Evolutionary conservation across 176 grass and related monocot species (phyloP).

Genomic region (Carex myosuroides): DNA sequence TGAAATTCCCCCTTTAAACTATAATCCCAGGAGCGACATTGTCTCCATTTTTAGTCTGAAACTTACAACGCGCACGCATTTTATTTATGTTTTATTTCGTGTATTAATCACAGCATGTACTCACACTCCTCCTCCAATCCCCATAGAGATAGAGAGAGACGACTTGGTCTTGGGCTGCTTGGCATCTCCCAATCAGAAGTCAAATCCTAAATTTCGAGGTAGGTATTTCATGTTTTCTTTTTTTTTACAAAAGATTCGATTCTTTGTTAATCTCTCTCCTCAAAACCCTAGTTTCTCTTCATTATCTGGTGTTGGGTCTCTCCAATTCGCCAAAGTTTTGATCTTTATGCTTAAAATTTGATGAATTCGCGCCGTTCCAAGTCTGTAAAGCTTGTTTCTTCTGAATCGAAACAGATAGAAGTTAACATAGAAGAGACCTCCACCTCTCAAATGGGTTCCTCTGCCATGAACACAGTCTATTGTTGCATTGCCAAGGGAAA

Average conservation of each 20-base stretch:
- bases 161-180: conserved; percentile 12
- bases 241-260: conserved; percentile 8
- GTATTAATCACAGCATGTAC: background rate
- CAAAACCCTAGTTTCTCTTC: conserved; percentile 5
- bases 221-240: background rate
- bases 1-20: background rate
- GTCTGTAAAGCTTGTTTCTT: conserved; percentile 67
- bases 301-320: background rate
- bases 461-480: conserved; percentile 69
- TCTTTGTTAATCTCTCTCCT: conserved; percentile 4
- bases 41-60: background rate
- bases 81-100: background rate
- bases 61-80: background rate
- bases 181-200: conserved; percentile 16
- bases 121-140: background rate
- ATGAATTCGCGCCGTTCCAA: conserved; percentile 85
- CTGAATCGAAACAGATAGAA: conserved; percentile 41
- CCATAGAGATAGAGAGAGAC: background rate
- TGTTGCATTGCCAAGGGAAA: conserved; percentile 70
- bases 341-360: conserved; percentile 22
- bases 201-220: conserved; percentile 13
- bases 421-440: conserved; percentile 51
- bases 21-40: background rate
- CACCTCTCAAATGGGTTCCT: conserved; percentile 56
- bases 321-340: background rate